Conservation (phyloP, 169 alveolate genomes). For the Plasmodium malariae region DNA sequence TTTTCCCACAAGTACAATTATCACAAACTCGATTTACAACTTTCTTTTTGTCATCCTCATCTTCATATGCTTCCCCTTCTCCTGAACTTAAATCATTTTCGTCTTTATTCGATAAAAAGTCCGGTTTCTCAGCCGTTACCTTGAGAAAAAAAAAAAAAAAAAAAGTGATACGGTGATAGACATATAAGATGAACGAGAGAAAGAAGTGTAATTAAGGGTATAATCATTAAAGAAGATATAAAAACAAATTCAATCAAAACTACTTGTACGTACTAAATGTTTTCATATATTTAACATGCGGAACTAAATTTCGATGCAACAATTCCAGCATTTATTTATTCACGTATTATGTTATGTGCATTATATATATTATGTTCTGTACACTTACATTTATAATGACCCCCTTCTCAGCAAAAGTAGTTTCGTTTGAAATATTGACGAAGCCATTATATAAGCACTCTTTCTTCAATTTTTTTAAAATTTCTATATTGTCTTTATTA, state of each 20-base stretch:
- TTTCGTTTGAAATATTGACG: conserved; percentile 36
- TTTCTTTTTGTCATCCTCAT: conserved; percentile 55
- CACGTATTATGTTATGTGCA: background rate
- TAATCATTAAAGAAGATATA: too few species aligned
- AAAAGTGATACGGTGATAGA: too few species aligned
- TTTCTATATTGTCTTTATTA: conserved; percentile 8
- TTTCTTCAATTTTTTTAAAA: conserved; percentile 32
- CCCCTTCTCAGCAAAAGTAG: conserved; percentile 41
- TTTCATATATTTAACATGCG: too few species aligned
- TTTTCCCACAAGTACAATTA: conserved; percentile 75
- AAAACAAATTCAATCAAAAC: too few species aligned
- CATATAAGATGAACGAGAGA: too few species aligned
- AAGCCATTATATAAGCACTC: conserved; percentile 69
- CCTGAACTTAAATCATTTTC: conserved; percentile 24
- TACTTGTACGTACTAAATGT: too few species aligned
- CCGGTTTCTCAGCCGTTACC: conserved; percentile 72
- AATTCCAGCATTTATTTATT: too few species aligned
- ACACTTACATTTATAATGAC: conserved; percentile 50
- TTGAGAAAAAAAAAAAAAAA: conserved; percentile 6
- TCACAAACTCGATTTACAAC: conserved; percentile 71
- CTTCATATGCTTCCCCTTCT: conserved; percentile 51
- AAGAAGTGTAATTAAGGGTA: too few species aligned
- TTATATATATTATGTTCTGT: background rate
- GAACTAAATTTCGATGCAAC: too few species aligned
- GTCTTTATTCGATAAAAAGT: conserved; percentile 35